These are phyloP conservation scores for Fusarium camptoceras DNA, from an alignment of 2,329 filamentous ascomycete genomes.

Conservation along the genomic window DNA sequence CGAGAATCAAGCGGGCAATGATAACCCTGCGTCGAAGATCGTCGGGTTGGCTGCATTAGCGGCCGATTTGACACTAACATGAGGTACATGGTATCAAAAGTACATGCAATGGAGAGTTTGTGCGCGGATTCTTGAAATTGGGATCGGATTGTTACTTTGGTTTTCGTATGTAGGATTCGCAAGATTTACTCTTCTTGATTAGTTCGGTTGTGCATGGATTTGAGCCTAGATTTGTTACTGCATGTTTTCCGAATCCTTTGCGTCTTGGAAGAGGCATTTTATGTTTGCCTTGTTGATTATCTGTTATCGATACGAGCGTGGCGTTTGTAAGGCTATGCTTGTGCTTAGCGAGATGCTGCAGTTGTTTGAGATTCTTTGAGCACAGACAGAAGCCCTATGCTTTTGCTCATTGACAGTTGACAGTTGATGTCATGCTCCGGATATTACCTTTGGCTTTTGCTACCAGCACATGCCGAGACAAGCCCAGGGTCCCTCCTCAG, in stretches of 20 bases:
- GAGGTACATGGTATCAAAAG: background rate
- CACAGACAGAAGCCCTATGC: background rate
- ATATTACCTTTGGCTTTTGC: background rate
- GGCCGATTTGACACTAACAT: constrained; percentile 27
- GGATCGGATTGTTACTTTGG: background rate
- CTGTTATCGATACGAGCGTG: background rate
- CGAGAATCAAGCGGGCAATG: background rate
- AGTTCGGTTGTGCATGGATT: background rate
- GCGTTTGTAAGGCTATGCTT: background rate
- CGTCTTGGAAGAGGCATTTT: background rate
- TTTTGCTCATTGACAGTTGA: no score
- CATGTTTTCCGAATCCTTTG: background rate
- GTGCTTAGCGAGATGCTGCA: background rate
- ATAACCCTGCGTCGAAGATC: constrained; percentile 1
- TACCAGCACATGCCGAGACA: background rate
- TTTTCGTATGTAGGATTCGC: constrained; percentile 1
- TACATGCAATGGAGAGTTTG: no score
- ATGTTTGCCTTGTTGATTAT: background rate
- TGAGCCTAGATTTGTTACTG: background rate
- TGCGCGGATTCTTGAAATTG: background rate
- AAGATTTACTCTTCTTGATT: constrained; percentile 5
- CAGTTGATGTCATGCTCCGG: no score
- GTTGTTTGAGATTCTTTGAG: background rate
- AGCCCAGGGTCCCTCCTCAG: background rate
- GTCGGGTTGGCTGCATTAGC: constrained; percentile 35